Base-by-base conservation (phyloP, 2,329 filamentous ascomycete genomes). In the Mariannaea sp. region DNA sequence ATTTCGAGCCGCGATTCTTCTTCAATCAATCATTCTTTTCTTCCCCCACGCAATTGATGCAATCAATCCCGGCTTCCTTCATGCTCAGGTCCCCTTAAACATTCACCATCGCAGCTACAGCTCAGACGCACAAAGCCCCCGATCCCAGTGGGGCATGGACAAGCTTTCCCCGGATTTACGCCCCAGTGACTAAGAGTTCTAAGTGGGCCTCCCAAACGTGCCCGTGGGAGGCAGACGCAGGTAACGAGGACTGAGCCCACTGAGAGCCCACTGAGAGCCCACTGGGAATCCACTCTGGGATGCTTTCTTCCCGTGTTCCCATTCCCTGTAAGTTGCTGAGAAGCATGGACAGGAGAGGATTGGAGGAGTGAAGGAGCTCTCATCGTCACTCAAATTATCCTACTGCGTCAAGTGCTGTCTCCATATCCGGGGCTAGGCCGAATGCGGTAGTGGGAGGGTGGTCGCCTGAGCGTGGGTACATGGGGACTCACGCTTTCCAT, bases 91-190 rank as follows among this genome's bases (percentile, higher is more conserved):
- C 49, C 50, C 53, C 45, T 57, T 48, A 53, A 52, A 49, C 45
- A 32, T 24, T 29, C 35, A 53, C 55, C 57, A 53, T 59, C 53
- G 45, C 49, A 47, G 41, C 55, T 56, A 53, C 51, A 57, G 40
- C 32, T 53, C 51, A 58, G 51, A 56, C 61, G 59, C 63, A 61
- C 60, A 59, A 50, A 55, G 44, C 44, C 44, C 29, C 55, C 62
- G 62, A 66, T 65, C 61, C 50, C 14, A 26, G 68, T 69, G 67
- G 67, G 42, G 57, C 64, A 14, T 2, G 12, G 58, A 66, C 67
- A 67, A 67, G 67, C 67, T 70, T 70, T 70, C 68, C 68, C 68
- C 65, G 65, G 67, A 70, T 70, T 68, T 68, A 48, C 47, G 56
- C 58, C 54, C 55, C 60, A 48, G 35, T 39, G 47, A 50, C 61